Conservation (phyloP, 768 basidiomycete species). For the Phylloporus rhodoxanthus region DNA sequence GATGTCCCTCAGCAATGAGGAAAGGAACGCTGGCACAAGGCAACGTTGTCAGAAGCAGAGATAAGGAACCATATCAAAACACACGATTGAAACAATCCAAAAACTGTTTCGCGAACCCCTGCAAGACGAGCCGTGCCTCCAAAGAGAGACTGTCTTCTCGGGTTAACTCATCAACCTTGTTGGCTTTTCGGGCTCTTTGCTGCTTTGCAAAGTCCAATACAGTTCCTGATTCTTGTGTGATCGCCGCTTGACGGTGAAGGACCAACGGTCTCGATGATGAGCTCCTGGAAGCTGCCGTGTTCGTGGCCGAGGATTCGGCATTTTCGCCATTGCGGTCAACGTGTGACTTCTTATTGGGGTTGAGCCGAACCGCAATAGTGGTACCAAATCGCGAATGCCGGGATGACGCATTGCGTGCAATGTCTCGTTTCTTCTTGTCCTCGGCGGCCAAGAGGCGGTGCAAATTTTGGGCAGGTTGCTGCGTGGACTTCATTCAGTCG, state of each 20-base stretch:
- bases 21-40: slow-evolving; percentile 67
- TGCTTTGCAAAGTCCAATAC: slow-evolving; percentile 70
- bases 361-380: slow-evolving; percentile 76
- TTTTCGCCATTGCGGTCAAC: slow-evolving; percentile 17
- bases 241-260: slow-evolving; percentile 80
- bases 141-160: slow-evolving; percentile 61
- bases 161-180: slow-evolving; percentile 60
- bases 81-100: slow-evolving; percentile 84
- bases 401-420: slow-evolving; percentile 54
- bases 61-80: slow-evolving; percentile 28
- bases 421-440: slow-evolving; percentile 53
- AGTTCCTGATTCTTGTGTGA: slow-evolving; percentile 58
- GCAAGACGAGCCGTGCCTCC: slow-evolving; percentile 60
- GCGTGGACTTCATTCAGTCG: slow-evolving; percentile 11
- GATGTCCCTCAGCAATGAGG: slow-evolving; percentile 85
- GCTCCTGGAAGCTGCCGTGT: slow-evolving; percentile 17
- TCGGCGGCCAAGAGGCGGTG: slow-evolving; percentile 75
- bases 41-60: slow-evolving; percentile 14
- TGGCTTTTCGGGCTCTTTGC: slow-evolving; percentile 51
- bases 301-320: slow-evolving; percentile 18
- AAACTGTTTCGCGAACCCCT: slow-evolving; percentile 66
- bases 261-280: slow-evolving; percentile 53
- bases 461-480: slow-evolving; percentile 68
- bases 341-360: slow-evolving; percentile 44
- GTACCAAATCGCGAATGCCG: slow-evolving; percentile 97